A percentile compares a stretch with the other conserved stretches of the same genome.
Evolutionary conservation across 345 rosid species (phyloP).

Genomic region (Syzygium grande): DNA sequence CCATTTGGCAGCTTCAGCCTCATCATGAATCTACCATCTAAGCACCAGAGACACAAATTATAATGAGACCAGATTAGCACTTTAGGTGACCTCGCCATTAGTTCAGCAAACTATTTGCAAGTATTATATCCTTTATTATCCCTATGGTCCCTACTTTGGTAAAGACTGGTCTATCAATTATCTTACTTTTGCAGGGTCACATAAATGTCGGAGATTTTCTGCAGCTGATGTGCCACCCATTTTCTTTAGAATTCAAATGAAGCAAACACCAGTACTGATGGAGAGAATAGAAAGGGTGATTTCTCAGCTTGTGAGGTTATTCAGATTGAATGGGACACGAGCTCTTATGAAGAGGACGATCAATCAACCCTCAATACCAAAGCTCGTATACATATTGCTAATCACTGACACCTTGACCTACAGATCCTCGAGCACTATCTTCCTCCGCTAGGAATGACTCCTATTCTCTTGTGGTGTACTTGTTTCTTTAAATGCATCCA

Average conservation of each 20-base stretch:
- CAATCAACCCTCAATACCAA: neutral
- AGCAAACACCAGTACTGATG: neutral
- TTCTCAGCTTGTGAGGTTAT: neutral
- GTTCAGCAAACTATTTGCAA: neutral
- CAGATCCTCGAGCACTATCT: neutral
- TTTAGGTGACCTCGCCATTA: neutral
- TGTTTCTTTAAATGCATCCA: neutral
- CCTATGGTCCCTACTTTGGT: neutral
- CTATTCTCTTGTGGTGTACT: neutral
- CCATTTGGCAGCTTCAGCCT: slow-evolving; percentile 94
- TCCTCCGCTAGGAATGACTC: neutral
- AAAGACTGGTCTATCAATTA: neutral
- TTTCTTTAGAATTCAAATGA: neutral
- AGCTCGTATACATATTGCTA: neutral
- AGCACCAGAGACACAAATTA: neutral
- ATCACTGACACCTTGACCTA: neutral
- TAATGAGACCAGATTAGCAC: neutral
- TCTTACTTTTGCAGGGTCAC: neutral
- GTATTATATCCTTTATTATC: neutral
- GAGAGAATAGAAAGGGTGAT: neutral
- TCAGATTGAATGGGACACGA: neutral
- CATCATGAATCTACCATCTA: slow-evolving; percentile 99
- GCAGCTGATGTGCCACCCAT: neutral
- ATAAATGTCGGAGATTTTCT: neutral
- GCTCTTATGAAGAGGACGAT: neutral